Evolutionary conservation across 306 rosid species (phyloP).

Genomic region (Gillenia trifoliata): DNA sequence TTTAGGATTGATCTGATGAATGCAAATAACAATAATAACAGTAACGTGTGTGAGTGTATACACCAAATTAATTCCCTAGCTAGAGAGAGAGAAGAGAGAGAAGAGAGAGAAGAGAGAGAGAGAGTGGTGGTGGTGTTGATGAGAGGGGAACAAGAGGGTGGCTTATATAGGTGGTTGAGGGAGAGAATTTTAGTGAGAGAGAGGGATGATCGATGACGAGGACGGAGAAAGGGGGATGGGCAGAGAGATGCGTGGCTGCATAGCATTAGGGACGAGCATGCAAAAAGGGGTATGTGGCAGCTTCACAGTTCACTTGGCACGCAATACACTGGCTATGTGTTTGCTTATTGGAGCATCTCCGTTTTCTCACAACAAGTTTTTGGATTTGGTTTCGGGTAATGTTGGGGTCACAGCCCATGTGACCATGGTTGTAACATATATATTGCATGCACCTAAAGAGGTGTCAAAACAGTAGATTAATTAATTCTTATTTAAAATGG

Average conservation of each 20-base stretch:
- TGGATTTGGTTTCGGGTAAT: no score
- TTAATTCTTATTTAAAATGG: no score
- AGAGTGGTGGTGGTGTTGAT: not conserved
- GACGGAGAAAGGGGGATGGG: constrained; percentile 35
- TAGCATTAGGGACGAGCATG: constrained; percentile 68
- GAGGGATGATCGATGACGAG: constrained; percentile 23
- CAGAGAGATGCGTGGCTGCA: constrained; percentile 50
- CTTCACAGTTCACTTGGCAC: constrained; percentile 23
- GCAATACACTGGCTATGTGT: constrained; percentile 4
- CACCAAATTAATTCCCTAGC: not conserved
- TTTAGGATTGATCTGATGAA: not conserved
- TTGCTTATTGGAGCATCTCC: not conserved
- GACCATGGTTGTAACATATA: no score
- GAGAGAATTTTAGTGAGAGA: not conserved
- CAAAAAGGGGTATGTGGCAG: constrained; percentile 76
- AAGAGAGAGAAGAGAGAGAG: not conserved
- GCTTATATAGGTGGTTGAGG: constrained; percentile 34
- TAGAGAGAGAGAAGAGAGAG: not conserved
- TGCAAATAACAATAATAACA: no score
- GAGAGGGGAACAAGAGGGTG: constrained; percentile 23
- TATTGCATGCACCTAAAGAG: no score
- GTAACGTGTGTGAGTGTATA: no score
- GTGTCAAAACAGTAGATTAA: no score
- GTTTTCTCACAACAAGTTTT: no score
- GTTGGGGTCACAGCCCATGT: no score